Conservation (phyloP, 1,284 basidiomycete species). For the Phaffia rhodozyma region DNA sequence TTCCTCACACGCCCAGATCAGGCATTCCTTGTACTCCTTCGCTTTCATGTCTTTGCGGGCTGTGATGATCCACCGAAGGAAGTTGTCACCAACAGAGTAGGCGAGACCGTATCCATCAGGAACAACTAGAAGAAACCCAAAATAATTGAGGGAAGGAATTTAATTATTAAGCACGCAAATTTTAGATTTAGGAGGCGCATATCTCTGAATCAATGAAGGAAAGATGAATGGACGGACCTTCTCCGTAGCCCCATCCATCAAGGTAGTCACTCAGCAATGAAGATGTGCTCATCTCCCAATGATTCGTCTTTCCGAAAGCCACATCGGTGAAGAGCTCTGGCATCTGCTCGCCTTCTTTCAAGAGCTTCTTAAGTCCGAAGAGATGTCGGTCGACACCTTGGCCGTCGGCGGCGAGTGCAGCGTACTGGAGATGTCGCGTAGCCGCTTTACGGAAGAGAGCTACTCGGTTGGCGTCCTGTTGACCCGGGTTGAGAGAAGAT, state of each 20-base stretch:
- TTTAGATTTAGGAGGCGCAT: slow-evolving; percentile 7
- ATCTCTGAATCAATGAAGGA: neutral
- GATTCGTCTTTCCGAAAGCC: slow-evolving; percentile 55
- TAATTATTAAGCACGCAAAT: slow-evolving; percentile 13
- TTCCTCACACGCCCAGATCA: slow-evolving; percentile 69
- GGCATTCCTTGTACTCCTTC: slow-evolving; percentile 50
- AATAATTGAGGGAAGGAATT: slow-evolving; percentile 8
- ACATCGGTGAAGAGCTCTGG: slow-evolving; percentile 71
- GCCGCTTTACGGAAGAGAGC: slow-evolving; percentile 66
- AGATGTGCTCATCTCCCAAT: slow-evolving; percentile 89
- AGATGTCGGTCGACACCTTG: slow-evolving; percentile 93
- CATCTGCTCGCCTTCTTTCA: slow-evolving; percentile 60
- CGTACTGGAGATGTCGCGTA: slow-evolving; percentile 73
- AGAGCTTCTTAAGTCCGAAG: slow-evolving; percentile 78
- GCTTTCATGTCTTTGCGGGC: slow-evolving; percentile 55
- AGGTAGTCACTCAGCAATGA: slow-evolving; percentile 73
- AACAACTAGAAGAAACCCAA: slow-evolving; percentile 46
- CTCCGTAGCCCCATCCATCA: slow-evolving; percentile 94
- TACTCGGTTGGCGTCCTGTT: slow-evolving; percentile 51
- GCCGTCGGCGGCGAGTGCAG: slow-evolving; percentile 80
- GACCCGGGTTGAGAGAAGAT: neutral
- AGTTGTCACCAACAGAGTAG: slow-evolving; percentile 78
- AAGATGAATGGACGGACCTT: slow-evolving; percentile 46
- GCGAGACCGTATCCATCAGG: slow-evolving; percentile 86
- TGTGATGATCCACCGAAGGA: slow-evolving; percentile 88